Conservation (phyloP, 202 grass and related monocot species). For the Cymbopogon flexuosus region DNA sequence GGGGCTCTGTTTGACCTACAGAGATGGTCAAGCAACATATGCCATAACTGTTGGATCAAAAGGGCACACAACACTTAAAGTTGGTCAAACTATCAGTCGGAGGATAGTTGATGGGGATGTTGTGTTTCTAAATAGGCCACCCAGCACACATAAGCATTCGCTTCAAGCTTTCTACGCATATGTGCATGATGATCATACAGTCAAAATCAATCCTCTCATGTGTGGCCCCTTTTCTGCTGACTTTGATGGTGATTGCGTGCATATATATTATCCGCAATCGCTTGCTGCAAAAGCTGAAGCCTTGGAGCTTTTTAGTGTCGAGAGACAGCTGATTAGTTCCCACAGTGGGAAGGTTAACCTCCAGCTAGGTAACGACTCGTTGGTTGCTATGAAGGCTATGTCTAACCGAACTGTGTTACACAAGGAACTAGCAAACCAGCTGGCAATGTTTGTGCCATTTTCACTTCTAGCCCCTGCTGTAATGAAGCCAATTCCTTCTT, state of each 20-base stretch:
- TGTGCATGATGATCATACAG: conserved; percentile 82
- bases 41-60: conserved; percentile 75
- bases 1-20: conserved; percentile 73
- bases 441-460: conserved; percentile 58
- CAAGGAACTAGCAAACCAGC: conserved; percentile 61
- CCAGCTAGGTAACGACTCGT: conserved; percentile 65
- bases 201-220: conserved; percentile 89
- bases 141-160: conserved; percentile 91
- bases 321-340: conserved; percentile 67
- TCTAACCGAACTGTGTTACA: conserved; percentile 40
- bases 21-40: conserved; percentile 72
- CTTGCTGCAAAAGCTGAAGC: conserved; percentile 92
- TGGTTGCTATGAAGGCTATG: conserved; percentile 71
- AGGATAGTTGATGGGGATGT: conserved; percentile 84
- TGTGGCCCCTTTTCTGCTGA: conserved; percentile 73
- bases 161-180: conserved; percentile 83
- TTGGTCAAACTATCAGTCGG: conserved; percentile 68
- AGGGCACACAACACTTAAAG: conserved; percentile 73
- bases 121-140: conserved; percentile 86
- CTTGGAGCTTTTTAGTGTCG: conserved; percentile 79
- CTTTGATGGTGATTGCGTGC: conserved; percentile 89
- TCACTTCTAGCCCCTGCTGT: conserved; percentile 51
- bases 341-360: conserved; percentile 74
- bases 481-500: conserved; percentile 48
- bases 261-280: conserved; percentile 90